Evolutionary conservation across 1,139 yeast genomes (phyloP).

Genomic region (Lizanozyma gosingica): DNA sequence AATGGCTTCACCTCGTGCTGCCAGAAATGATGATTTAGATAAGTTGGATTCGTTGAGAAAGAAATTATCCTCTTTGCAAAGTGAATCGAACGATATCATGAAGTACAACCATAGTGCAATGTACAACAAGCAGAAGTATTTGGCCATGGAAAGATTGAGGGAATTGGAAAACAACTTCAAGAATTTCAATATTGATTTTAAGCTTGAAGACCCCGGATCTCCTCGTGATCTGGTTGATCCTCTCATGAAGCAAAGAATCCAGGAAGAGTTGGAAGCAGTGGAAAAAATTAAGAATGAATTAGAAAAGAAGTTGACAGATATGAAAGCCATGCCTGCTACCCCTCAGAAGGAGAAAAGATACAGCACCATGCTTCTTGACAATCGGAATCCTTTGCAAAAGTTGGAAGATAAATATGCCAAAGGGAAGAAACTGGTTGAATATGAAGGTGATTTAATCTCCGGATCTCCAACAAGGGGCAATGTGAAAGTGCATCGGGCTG

Average conservation of each 20-base stretch:
- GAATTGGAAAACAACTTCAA: constrained; percentile 55
- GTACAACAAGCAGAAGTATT: constrained; percentile 46
- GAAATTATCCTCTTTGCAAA: constrained; percentile 52
- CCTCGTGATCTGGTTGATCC: constrained; percentile 16
- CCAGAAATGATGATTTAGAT: constrained; percentile 33
- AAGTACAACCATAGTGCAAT: constrained; percentile 57
- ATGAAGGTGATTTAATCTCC: not conserved
- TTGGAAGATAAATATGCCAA: constrained; percentile 43
- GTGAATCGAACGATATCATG: constrained; percentile 66
- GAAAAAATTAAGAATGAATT: constrained; percentile 36
- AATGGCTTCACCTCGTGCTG: constrained; percentile 24
- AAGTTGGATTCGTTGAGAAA: constrained; percentile 46
- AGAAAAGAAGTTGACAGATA: constrained; percentile 22
- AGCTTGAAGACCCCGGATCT: constrained; percentile 11
- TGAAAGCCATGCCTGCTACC: constrained; percentile 1
- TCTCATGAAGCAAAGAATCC: constrained; percentile 25
- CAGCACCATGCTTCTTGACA: constrained; percentile 2
- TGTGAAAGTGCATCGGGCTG: not conserved
- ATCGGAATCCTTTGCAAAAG: constrained; percentile 13
- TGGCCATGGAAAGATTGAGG: constrained; percentile 60
- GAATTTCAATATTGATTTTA: constrained; percentile 51
- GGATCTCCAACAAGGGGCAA: not conserved
- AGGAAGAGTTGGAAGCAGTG: constrained; percentile 39
- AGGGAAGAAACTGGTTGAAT: constrained; percentile 20
- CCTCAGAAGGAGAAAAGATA: constrained; percentile 2